Percentiles rank a stretch among this genome's conserved stretches.
phyloP scores from a whole-genome alignment of 345 rosid species.

The Noccaea bulbosa region DNA sequence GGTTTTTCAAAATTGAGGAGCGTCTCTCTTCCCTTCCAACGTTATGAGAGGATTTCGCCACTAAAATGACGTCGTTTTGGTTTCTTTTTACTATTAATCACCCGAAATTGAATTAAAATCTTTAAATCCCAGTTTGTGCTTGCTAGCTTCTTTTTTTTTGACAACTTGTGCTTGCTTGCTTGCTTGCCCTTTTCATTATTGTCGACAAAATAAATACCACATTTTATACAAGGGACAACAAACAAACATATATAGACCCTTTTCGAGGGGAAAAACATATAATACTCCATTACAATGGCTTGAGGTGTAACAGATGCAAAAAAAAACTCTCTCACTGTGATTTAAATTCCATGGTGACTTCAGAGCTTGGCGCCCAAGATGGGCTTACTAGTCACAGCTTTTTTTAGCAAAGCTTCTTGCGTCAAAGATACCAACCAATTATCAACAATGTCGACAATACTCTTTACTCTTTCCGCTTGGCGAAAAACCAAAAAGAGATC shows the following conservation, averaged over 20 bases:
- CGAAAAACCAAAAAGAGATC: not conserved
- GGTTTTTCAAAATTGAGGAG: slow-evolving; percentile 19
- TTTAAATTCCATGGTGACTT: too few species aligned
- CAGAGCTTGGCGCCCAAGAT: too few species aligned
- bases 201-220: not conserved
- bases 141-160: too few species aligned
- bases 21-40: not conserved
- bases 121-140: too few species aligned
- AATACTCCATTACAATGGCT: too few species aligned
- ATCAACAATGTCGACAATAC: not conserved
- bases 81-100: not conserved
- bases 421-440: slow-evolving; percentile 58
- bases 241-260: not conserved
- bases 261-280: too few species aligned
- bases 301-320: too few species aligned
- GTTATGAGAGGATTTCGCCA: not conserved
- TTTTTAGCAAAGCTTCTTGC: too few species aligned
- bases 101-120: not conserved
- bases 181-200: not conserved
- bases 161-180: too few species aligned
- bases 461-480: not conserved
- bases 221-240: not conserved
- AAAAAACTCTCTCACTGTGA: too few species aligned
- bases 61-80: slow-evolving; percentile 15
- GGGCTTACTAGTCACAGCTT: too few species aligned